These are phyloP conservation scores for Kwoniella shandongensis DNA, from an alignment of 768 basidiomycete genomes.

Conservation along the genomic window DNA sequence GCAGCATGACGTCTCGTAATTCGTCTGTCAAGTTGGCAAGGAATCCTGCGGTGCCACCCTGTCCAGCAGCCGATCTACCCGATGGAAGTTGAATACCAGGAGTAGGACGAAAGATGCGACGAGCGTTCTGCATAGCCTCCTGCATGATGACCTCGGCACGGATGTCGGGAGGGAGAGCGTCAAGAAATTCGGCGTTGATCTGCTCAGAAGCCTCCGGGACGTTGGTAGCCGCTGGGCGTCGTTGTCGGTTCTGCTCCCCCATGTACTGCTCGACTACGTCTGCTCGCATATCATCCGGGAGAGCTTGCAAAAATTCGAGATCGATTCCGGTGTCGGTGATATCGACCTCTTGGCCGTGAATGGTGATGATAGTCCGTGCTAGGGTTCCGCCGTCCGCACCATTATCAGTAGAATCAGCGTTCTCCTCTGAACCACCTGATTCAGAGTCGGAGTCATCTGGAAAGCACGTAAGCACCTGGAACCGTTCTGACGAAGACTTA, in stretches of 20 bases:
- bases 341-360: slow-evolving; percentile 89
- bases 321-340: slow-evolving; percentile 99
- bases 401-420: neutral
- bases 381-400: slow-evolving; percentile 29
- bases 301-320: slow-evolving; percentile 92
- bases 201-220: slow-evolving; percentile 66
- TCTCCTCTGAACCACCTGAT: slow-evolving; percentile 30
- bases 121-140: slow-evolving; percentile 77
- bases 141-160: slow-evolving; percentile 96
- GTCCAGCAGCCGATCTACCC: slow-evolving; percentile 22
- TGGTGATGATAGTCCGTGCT: slow-evolving; percentile 69
- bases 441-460: slow-evolving; percentile 8
- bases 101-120: too few relatives aligned
- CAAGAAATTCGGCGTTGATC: slow-evolving; percentile 91
- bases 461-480: slow-evolving; percentile 3
- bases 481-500: neutral
- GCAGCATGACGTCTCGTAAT: slow-evolving; percentile 82
- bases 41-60: slow-evolving; percentile 73
- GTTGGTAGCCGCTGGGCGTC: slow-evolving; percentile 61
- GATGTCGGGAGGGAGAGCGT: slow-evolving; percentile 92
- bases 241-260: slow-evolving; percentile 66
- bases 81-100: slow-evolving; percentile 54
- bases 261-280: slow-evolving; percentile 97
- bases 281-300: slow-evolving; percentile 98
- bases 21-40: slow-evolving; percentile 87